Base-by-base conservation (phyloP, 495 filamentous ascomycete species). In the Neurospora sp. region DNA sequence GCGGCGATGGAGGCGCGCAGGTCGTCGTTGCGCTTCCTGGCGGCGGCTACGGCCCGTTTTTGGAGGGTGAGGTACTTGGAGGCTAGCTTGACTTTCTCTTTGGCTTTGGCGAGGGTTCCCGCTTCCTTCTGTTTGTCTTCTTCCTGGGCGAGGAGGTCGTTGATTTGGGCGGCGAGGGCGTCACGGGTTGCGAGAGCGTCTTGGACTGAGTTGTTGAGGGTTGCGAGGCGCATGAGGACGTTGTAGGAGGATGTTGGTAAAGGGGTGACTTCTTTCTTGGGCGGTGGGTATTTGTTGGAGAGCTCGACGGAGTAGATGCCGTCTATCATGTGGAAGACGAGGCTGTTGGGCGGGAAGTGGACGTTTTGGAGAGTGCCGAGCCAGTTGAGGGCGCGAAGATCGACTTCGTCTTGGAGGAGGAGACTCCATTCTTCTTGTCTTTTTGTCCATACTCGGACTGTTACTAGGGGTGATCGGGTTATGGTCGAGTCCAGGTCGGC, bases 131-230 rank as follows among this genome's bases (percentile, higher is more conserved):
- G 82, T 70, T 89, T 81, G 2, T 77, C 74, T 0, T 82, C 78
- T 68, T 79, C 76, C 9, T 85, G 80, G 22, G 89, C 82, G 18
- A 98, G 83, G 22, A 97, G 86, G 1, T 84, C 81, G 77, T 89
- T 92, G 74, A 98, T 97, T 74, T 97, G 93, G 9, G 86, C 79
- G 10, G 93, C 88, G 9, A 99, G 81, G 69, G 86, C 87, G 72
- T 92, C 90, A 5, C 92, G 87, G 0, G 93, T 98, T 1, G 88
- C 86, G 1, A 97, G 80, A 6, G 94, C 94, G 77, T 99, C 96
- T 80, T 97, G 92, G 41, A 98, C 92, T 73, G 94, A 97, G 76
- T 94, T 92, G 73, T 97, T 94, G 44, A 99, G 84, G 70, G 93
- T 98, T 16, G 92, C 91, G 39, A 99, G 85, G 40, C 91, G 89